These are phyloP conservation scores for Chrysosporium keratinophilum DNA, from an alignment of 2,329 filamentous ascomycete species.

Conservation along the genomic window DNA sequence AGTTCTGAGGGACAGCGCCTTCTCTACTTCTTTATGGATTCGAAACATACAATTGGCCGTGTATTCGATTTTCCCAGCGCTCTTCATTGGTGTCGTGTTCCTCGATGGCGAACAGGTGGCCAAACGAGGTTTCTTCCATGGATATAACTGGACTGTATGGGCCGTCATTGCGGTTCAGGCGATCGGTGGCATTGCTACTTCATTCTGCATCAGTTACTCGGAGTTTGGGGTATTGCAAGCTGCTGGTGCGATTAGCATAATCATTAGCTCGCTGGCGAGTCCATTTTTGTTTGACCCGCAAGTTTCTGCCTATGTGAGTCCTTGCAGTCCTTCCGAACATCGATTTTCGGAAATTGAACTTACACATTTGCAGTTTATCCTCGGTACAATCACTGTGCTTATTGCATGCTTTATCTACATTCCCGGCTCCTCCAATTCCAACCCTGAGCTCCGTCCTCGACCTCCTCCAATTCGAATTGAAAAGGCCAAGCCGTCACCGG, in stretches of 20 bases:
- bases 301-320: slow-evolving; percentile 59
- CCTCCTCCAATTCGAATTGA: slow-evolving; percentile 51
- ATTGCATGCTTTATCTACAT: slow-evolving; percentile 72
- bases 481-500: slow-evolving; percentile 44
- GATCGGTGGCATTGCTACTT: slow-evolving; percentile 70
- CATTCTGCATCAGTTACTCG: slow-evolving; percentile 68
- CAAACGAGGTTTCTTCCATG: slow-evolving; percentile 81
- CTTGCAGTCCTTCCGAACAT: slow-evolving; percentile 5
- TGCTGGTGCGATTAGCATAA: slow-evolving; percentile 82
- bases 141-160: slow-evolving; percentile 91
- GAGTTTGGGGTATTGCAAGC: slow-evolving; percentile 93
- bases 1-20: slow-evolving; percentile 73
- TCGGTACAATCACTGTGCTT: slow-evolving; percentile 70
- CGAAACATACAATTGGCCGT: slow-evolving; percentile 90
- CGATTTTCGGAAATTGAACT: slow-evolving; percentile 8
- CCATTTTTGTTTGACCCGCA: slow-evolving; percentile 75
- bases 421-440: slow-evolving; percentile 7
- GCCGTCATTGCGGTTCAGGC: slow-evolving; percentile 72
- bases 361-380: slow-evolving; percentile 53
- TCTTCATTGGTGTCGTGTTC: slow-evolving; percentile 76
- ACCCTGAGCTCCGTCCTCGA: slow-evolving; percentile 42
- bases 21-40: slow-evolving; percentile 73
- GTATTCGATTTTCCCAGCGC: slow-evolving; percentile 81
- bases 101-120: slow-evolving; percentile 78
- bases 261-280: slow-evolving; percentile 76